phyloP scores from a whole-genome alignment of 345 rosid species.

The Cardamine occulta region DNA sequence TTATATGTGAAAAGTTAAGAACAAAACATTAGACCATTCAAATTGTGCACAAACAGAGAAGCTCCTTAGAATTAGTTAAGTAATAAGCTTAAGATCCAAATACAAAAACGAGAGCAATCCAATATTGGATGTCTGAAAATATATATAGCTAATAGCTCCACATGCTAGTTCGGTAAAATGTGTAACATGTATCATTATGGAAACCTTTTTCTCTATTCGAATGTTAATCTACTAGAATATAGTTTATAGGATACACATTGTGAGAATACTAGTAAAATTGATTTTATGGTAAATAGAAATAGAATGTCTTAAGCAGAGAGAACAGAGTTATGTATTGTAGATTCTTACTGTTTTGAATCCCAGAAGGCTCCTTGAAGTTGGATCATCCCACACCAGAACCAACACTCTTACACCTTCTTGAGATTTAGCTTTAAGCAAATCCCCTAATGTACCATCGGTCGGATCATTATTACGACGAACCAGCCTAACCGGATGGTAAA shows the following conservation, averaged over 20 bases:
- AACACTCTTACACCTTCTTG: conserved; percentile 95
- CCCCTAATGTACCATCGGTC: conserved; percentile 58
- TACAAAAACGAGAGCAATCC: neutral
- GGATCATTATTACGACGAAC: conserved; percentile 56
- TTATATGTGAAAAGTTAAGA: neutral
- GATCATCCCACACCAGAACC: conserved; percentile 97
- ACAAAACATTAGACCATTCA: neutral
- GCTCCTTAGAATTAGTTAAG: neutral
- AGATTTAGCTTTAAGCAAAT: conserved; percentile 82
- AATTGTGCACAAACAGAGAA: neutral
- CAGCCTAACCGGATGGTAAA: conserved; percentile 63
- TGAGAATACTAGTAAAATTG: neutral
- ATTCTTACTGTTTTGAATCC: conserved; percentile 68
- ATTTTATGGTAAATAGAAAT: neutral
- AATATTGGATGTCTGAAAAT: neutral
- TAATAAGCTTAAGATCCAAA: neutral
- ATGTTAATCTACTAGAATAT: neutral
- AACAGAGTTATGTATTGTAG: neutral
- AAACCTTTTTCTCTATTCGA: neutral
- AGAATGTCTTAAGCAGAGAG: neutral
- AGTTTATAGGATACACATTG: neutral
- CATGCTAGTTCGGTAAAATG: neutral
- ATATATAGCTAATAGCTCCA: neutral
- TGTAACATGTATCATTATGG: neutral
- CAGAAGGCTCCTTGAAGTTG: conserved; percentile 75